phyloP scores from a whole-genome alignment of 2,329 filamentous ascomycete genomes.

The Fusarium sp. region DNA sequence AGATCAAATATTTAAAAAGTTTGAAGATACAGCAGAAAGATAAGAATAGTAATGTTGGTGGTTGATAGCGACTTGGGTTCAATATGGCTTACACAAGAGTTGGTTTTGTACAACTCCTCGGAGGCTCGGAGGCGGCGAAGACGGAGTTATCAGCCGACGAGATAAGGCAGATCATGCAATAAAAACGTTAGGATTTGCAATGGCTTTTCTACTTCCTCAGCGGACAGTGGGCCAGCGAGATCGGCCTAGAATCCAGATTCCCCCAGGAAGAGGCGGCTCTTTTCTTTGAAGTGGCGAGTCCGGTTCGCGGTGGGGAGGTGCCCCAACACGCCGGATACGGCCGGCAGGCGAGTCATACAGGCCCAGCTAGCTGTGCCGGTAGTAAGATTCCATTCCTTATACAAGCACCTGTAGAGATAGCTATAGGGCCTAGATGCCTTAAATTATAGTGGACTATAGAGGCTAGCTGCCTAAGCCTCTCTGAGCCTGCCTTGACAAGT shows the following conservation, averaged over 20 bases:
- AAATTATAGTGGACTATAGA: too few species aligned
- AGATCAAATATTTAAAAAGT: not conserved
- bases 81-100: constrained; percentile 3
- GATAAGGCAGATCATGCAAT: constrained; percentile 40
- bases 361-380: too few species aligned
- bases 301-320: not conserved
- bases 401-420: too few species aligned
- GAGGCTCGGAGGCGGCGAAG: constrained; percentile 27
- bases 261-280: constrained; percentile 3
- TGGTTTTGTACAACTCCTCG: constrained; percentile 37
- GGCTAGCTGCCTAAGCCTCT: too few species aligned
- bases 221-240: constrained; percentile 26
- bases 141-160: constrained; percentile 17
- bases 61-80: constrained; percentile 7
- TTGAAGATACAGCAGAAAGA: not conserved
- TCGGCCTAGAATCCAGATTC: constrained; percentile 17
- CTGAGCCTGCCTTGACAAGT: too few species aligned
- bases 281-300: constrained; percentile 22
- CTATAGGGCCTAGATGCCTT: too few species aligned
- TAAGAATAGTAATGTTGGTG: constrained; percentile 1
- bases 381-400: too few species aligned
- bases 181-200: constrained; percentile 48
- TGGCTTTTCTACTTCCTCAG: constrained; percentile 20
- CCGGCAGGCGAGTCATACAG: too few species aligned
- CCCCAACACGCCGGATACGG: constrained; percentile 1